phyloP scores from a whole-genome alignment of 2,329 filamentous ascomycete genomes.

The Diplodia sapinea region DNA sequence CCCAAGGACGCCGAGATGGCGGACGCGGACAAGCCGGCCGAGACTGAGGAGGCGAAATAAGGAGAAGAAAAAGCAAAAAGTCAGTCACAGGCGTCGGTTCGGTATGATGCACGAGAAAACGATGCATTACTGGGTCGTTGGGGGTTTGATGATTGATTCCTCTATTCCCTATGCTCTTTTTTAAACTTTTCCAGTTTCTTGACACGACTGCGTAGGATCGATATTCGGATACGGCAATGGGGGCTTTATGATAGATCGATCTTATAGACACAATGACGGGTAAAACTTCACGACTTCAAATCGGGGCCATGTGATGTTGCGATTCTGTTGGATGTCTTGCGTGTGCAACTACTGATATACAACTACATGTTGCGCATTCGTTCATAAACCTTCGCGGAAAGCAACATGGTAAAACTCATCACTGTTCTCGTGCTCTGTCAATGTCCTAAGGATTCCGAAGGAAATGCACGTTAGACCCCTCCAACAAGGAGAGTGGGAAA shows the following conservation, averaged over 20 bases:
- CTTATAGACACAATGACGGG: conserved; percentile 24
- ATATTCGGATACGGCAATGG: conserved; percentile 24
- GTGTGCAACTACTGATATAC: background rate
- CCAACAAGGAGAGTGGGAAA: no score
- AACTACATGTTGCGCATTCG: background rate
- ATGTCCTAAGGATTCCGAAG: background rate
- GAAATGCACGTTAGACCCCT: background rate
- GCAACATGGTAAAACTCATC: no score
- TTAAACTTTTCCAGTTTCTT: conserved; percentile 17
- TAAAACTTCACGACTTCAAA: conserved; percentile 23
- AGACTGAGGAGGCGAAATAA: conserved; percentile 33
- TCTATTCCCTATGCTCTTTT: conserved; percentile 15
- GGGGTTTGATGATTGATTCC: conserved; percentile 28
- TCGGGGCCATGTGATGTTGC: background rate
- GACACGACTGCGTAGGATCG: conserved; percentile 21
- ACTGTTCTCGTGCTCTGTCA: background rate
- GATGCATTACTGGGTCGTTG: conserved; percentile 29
- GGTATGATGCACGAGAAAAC: conserved; percentile 28
- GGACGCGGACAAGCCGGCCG: conserved; percentile 58
- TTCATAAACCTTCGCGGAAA: background rate
- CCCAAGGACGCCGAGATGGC: conserved; percentile 63
- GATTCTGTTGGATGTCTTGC: background rate
- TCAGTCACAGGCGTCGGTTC: conserved; percentile 15
- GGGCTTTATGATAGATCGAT: conserved; percentile 26
- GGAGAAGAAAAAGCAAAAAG: conserved; percentile 5